These are phyloP conservation scores for Leishmania tarentolae DNA, from an alignment of 208 protist species.

Conservation along the genomic window DNA sequence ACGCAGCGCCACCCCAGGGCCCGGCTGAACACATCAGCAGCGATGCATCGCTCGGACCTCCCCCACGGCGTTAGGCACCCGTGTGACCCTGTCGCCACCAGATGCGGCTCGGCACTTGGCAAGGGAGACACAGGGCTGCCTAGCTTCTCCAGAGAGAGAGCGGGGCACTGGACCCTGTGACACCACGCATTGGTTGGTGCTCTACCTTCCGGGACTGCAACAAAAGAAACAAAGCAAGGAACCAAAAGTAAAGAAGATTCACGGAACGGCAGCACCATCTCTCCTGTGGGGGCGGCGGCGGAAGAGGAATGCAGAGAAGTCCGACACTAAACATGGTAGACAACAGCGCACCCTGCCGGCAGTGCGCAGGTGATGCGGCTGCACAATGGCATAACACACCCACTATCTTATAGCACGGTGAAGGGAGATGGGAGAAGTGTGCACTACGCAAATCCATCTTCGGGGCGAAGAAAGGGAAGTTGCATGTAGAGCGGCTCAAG, in stretches of 20 bases:
- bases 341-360: not conserved
- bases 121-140: not conserved
- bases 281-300: not conserved
- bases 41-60: not conserved
- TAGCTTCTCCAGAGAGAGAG: not conserved
- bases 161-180: not conserved
- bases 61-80: not conserved
- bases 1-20: not conserved
- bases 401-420: not conserved
- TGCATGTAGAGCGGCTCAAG: conserved; percentile 82
- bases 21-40: not conserved
- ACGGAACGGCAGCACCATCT: too few species aligned
- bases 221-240: not conserved
- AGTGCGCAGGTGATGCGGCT: not conserved
- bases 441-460: conserved; percentile 30
- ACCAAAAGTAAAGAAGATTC: not conserved
- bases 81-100: not conserved
- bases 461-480: conserved; percentile 72
- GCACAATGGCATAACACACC: not conserved
- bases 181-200: not conserved
- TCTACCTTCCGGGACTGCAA: not conserved
- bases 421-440: too few species aligned
- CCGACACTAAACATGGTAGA: not conserved
- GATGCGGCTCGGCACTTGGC: not conserved
- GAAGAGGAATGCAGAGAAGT: not conserved